Base-by-base conservation (phyloP, 768 basidiomycete genomes). In the Cystobasidium ongulense region DNA sequence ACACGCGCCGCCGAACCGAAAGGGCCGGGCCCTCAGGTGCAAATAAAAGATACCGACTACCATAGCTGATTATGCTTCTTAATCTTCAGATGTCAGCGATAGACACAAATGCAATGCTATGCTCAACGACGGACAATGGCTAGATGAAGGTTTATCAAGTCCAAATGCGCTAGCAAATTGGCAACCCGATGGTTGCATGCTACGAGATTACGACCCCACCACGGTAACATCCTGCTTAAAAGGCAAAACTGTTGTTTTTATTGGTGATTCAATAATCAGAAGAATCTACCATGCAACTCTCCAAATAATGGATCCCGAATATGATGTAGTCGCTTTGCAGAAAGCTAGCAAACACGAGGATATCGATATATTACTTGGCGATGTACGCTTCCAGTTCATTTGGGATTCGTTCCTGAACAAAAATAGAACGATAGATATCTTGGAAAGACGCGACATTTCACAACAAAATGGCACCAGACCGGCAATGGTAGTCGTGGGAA, bases 341-440 rank as follows among this genome's bases (percentile, higher is more conserved):
- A 23, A 71, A 57, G 85, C n/a, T n/a, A n/a, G n/a, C n/a, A n/a
- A 85, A 29, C 82, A 84, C 70, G 92, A 89, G 80, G 92, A 95
- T 81, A 80, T 84, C 0, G 86, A 94, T 80, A 83, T 89, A n/a
- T n/a, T n/a, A n/a, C n/a, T n/a, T n/a, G 81, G 84, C 50, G 85
- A 84, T 27, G 84, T 83, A 62, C 78, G 83, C 18, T 79, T 90
- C 21, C 83, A 84, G 13, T 91, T 92, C 80, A 78, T 77, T 75
- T 92, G 92, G 92, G 92, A 94, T 77, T 92, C 92, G 18, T 95
- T 87, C 80, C 85, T 95, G 53, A 96, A 94, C 80, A 82, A 84
- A 15, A 86, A 89, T 0, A 82, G 83, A 65, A 84, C 87, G 18
- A 78, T 82, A 50, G 78, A 83, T n/a, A 78, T 86, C 59, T 81